Evolutionary conservation across 2,329 filamentous ascomycete genomes (phyloP), one percentile per base, ranked within the genome.

Genomic region (Samsoniella hepiali): DNA sequence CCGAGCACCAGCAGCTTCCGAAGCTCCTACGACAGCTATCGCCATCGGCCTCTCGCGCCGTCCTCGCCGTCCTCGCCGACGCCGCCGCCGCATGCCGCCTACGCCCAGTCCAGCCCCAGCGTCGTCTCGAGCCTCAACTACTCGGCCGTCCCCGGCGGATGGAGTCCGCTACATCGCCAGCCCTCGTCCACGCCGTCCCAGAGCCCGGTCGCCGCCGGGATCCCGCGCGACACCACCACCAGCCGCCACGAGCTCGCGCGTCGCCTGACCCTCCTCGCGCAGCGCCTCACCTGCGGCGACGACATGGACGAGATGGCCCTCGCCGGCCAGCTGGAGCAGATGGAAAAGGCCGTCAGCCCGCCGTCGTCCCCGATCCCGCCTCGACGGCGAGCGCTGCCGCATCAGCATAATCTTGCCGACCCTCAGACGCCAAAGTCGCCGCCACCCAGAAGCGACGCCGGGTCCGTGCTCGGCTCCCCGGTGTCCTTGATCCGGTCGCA

Each of bases 171-270:
- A 38, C 38, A 60, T 29, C 62, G 64, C 9, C 61, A 60, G 13
- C 50, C 42, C 29, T 51, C 27, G 17, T 54, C 49, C 5, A 36
- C 58, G 49, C 58, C 51, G 42, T 62, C 59, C 6, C 59, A 34
- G 29, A 53, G 50, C 32, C 47, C 54, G 58, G 58, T 36, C 29
- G 56, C 44, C 44, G 32, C 38, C 57, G 29, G 50, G 10, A 64
- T 22, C 29, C 29, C 58, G 3, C 55, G 58, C 38, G 57, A 64
- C 49, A 29, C 49, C 22, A 44, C n/a, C 27, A n/a, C 58, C 36
- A 27, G 49, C 69, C 77, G 75, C 63, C 77, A 82, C 65, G 76
- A 79, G 31, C 76, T 85, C 60, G 77, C 83, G 11, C 69, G 73
- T 63, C 74, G 77, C 22, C 68, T 79, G 40, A 76, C 72, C 60